A percentile compares a stretch with the other conserved stretches of the same genome.
These are phyloP conservation scores for Canna indica DNA, from an alignment of 176 grass and related monocot genomes.

Conservation along the genomic window DNA sequence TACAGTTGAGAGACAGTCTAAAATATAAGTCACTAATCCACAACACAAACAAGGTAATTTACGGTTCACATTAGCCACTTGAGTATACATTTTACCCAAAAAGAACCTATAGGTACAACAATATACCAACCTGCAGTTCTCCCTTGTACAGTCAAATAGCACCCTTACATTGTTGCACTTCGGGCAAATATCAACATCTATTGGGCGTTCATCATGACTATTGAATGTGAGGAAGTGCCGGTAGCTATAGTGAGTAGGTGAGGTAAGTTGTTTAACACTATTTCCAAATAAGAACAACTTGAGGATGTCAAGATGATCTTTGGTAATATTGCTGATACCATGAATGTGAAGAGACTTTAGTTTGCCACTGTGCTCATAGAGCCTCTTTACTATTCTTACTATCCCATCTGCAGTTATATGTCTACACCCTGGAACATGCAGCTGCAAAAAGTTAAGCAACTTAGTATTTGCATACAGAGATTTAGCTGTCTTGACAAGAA, in stretches of 20 bases:
- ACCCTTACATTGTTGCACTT: slow-evolving; percentile 44
- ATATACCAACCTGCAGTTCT: slow-evolving; percentile 51
- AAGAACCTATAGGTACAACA: neutral
- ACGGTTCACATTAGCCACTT: no score
- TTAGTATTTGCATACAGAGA: no score
- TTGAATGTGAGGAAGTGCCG: slow-evolving; percentile 25
- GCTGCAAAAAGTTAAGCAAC: slow-evolving; percentile 45
- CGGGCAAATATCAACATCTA: slow-evolving; percentile 71
- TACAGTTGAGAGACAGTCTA: no score
- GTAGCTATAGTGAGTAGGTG: slow-evolving; percentile 31
- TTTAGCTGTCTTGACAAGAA: no score
- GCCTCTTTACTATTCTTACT: slow-evolving; percentile 43
- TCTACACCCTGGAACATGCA: slow-evolving; percentile 68
- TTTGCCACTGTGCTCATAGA: slow-evolving; percentile 37
- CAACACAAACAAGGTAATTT: no score
- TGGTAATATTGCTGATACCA: slow-evolving; percentile 48
- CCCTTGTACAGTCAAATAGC: slow-evolving; percentile 77
- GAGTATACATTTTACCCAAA: no score
- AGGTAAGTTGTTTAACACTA: slow-evolving; percentile 5
- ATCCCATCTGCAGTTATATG: slow-evolving; percentile 68
- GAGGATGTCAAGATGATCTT: slow-evolving; percentile 60
- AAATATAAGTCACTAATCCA: no score
- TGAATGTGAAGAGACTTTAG: slow-evolving; percentile 38
- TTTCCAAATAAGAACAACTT: slow-evolving; percentile 41
- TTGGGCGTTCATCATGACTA: slow-evolving; percentile 29